Evolutionary conservation across 805 yeast genomes (phyloP).

Genomic region (Trichomonascus vanleenenianus): DNA sequence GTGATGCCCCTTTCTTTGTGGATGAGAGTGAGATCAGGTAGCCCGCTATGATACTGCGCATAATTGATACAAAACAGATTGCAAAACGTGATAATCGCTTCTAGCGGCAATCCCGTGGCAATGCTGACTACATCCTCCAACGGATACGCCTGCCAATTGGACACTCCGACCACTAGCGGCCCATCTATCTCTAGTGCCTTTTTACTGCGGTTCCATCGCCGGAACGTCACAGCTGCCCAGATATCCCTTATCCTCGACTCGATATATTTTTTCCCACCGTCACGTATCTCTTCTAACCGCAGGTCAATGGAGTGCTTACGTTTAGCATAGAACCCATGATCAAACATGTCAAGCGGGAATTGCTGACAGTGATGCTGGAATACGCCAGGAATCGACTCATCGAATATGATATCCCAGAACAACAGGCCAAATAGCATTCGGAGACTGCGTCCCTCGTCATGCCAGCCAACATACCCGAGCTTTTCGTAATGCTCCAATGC

Average conservation of each 20-base stretch:
- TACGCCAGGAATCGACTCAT: conserved; percentile 16
- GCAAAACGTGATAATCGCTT: conserved; percentile 18
- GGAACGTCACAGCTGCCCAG: conserved; percentile 5
- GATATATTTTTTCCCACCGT: neutral
- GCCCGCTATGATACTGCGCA: conserved; percentile 23
- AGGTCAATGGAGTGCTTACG: conserved; percentile 18
- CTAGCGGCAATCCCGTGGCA: conserved; percentile 16
- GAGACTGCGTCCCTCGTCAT: conserved; percentile 29
- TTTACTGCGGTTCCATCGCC: conserved; percentile 1
- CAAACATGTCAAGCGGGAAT: conserved; percentile 25
- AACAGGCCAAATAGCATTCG: conserved; percentile 23
- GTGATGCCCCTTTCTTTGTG: conserved; percentile 12
- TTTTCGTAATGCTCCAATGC: conserved; percentile 25
- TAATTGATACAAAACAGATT: conserved; percentile 19
- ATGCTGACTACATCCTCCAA: conserved; percentile 17
- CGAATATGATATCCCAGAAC: conserved; percentile 28
- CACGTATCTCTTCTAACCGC: conserved; percentile 16
- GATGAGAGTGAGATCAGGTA: conserved; percentile 28
- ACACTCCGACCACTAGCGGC: conserved; percentile 22
- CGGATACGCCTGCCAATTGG: conserved; percentile 24
- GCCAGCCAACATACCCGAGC: conserved; percentile 29
- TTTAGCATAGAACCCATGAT: conserved; percentile 17
- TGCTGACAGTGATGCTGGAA: conserved; percentile 29
- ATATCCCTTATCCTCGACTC: neutral
- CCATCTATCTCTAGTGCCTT: conserved; percentile 11